Percentiles rank a stretch among this genome's conserved stretches.
Conservation (phyloP, 257 asterid species). For the Scutellaria baicalensis region DNA sequence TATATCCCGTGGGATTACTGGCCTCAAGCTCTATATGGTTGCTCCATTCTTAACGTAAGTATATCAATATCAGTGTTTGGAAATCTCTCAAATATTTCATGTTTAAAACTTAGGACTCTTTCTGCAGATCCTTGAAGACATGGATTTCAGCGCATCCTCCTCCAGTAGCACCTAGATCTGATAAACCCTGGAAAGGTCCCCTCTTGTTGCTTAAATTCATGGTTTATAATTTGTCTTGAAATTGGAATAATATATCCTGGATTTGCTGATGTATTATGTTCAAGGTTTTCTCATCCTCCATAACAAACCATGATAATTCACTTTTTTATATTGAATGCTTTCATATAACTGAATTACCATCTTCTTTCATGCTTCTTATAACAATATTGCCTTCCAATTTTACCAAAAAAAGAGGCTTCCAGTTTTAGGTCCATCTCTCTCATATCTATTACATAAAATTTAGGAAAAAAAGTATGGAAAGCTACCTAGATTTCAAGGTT, state of each 20-base stretch:
- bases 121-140: conserved; percentile 56
- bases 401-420: background rate
- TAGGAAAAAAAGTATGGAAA: too few species aligned
- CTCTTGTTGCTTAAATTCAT: background rate
- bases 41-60: conserved; percentile 79
- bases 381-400: background rate
- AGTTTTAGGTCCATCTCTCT: background rate
- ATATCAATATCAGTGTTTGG: background rate
- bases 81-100: background rate
- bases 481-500: too few species aligned
- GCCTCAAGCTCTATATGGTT: conserved; percentile 88
- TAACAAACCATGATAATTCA: background rate
- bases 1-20: conserved; percentile 71
- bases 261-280: background rate
- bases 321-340: background rate
- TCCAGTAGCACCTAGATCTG: conserved; percentile 48
- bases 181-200: conserved; percentile 55
- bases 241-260: background rate
- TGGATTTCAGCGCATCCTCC: conserved; percentile 76
- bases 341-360: background rate
- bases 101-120: background rate
- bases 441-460: too few species aligned
- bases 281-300: background rate
- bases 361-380: background rate
- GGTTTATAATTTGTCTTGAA: background rate